These are phyloP conservation scores for Microcyclospora tardicrescens DNA, from an alignment of 2,329 filamentous ascomycete species.

Conservation along the genomic window DNA sequence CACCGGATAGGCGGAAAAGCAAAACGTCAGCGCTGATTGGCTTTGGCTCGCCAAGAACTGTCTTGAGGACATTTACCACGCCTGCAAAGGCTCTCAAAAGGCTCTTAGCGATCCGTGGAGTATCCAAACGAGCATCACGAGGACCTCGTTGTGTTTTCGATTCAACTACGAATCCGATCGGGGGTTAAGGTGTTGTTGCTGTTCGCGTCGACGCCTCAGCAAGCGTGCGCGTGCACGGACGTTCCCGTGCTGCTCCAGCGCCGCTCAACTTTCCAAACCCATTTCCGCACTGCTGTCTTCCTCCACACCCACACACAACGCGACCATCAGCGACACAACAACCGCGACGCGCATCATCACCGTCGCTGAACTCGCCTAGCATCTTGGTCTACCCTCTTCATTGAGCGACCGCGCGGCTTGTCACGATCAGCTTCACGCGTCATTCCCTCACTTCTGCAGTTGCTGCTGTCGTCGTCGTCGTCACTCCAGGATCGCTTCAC, in stretches of 20 bases:
- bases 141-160: slow-evolving; percentile 12
- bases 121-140: slow-evolving; percentile 13
- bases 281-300: slow-evolving; percentile 1
- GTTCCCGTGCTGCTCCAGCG: slow-evolving; percentile 6
- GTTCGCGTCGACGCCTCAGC: slow-evolving; percentile 9
- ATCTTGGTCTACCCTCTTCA: neutral
- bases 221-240: slow-evolving; percentile 3
- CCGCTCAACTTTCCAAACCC: slow-evolving; percentile 5
- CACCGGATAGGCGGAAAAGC: too few species aligned
- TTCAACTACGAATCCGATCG: neutral
- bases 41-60: neutral
- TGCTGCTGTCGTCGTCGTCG: neutral
- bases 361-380: too few species aligned
- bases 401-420: neutral
- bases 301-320: neutral
- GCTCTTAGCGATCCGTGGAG: slow-evolving; percentile 14
- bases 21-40: neutral
- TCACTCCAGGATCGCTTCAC: neutral
- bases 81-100: slow-evolving; percentile 4
- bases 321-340: too few species aligned
- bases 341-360: too few species aligned
- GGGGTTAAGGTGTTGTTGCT: neutral
- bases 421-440: slow-evolving; percentile 2
- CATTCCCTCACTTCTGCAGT: slow-evolving; percentile 5
- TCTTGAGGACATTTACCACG: neutral